Evolutionary conservation across 78 protist species (phyloP).

Genomic region (Dictyostelium brefeldianum): DNA sequence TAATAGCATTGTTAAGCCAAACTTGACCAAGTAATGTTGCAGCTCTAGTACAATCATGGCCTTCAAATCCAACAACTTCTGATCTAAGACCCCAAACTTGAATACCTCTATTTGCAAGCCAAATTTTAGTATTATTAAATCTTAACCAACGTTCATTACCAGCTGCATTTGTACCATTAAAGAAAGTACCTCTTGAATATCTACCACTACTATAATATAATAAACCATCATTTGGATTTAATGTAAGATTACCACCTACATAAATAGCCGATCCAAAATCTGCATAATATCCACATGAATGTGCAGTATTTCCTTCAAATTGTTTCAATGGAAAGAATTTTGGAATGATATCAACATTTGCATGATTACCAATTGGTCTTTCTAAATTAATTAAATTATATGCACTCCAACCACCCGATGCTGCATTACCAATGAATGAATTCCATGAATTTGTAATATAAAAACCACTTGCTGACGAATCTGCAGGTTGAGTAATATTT

Average conservation of each 20-base stretch:
- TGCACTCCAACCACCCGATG: conserved; percentile 26
- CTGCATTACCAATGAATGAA: conserved; percentile 5
- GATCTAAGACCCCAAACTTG: conserved; percentile 43
- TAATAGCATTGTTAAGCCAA: conserved; percentile 49
- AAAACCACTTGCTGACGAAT: conserved; percentile 75
- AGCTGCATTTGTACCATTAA: background rate
- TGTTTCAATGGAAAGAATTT: conserved; percentile 21
- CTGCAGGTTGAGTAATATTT: conserved; percentile 84
- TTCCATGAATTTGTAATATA: conserved; percentile 20
- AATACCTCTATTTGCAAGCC: conserved; percentile 19
- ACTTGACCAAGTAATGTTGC: conserved; percentile 49
- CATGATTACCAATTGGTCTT: conserved; percentile 55
- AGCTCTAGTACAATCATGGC: conserved; percentile 16
- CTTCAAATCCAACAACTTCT: conserved; percentile 30
- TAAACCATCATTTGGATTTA: background rate
- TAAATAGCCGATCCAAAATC: conserved; percentile 79
- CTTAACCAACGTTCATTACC: conserved; percentile 19
- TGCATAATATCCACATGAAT: conserved; percentile 77
- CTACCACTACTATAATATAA: conserved; percentile 53
- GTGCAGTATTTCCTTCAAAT: conserved; percentile 88
- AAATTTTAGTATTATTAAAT: conserved; percentile 49
- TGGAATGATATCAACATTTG: conserved; percentile 34
- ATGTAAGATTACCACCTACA: conserved; percentile 37
- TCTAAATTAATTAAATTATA: conserved; percentile 78
- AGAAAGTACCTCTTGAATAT: conserved; percentile 40